Percentiles rank a stretch among this genome's conserved stretches.
Evolutionary conservation across 495 filamentous ascomycete genomes (phyloP).

Genomic region (Cercophora newfieldiana): DNA sequence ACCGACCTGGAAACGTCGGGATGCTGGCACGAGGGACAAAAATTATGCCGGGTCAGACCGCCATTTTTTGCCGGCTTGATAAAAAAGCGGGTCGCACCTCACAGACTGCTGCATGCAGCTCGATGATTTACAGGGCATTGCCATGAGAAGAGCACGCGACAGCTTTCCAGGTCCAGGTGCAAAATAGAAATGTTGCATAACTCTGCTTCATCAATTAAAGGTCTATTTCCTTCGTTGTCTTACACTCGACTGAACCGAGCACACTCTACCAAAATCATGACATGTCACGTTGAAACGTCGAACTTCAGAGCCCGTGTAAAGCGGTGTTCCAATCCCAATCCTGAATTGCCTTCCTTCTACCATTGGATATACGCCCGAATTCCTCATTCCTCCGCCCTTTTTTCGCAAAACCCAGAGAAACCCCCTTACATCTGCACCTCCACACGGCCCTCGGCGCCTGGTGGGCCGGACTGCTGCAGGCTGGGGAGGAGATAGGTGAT

Average conservation of each 20-base stretch:
- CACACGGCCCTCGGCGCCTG: constrained; percentile 83
- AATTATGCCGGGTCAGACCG: constrained; percentile 9
- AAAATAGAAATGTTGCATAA: background rate
- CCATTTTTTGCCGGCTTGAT: background rate
- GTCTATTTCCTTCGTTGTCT: constrained; percentile 9
- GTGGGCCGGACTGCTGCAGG: constrained; percentile 66
- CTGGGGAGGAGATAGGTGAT: constrained; percentile 94
- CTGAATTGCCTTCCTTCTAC: constrained; percentile 1
- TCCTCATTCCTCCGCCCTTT: background rate
- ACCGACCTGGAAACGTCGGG: constrained; percentile 4
- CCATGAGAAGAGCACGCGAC: background rate
- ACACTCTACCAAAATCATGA: constrained; percentile 8
- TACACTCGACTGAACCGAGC: constrained; percentile 10
- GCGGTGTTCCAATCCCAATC: background rate
- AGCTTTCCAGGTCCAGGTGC: background rate
- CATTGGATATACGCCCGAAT: constrained; percentile 13
- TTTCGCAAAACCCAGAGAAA: background rate
- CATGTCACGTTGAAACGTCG: constrained; percentile 1
- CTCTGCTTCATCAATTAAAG: background rate
- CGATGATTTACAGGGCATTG: background rate
- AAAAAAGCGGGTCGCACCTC: background rate
- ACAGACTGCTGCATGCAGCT: too few relatives aligned
- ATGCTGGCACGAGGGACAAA: constrained; percentile 4
- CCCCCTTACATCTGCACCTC: constrained; percentile 62
- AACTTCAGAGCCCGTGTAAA: background rate